Evolutionary conservation across 2,329 filamentous ascomycete genomes (phyloP).

Genomic region (Fusarium sp.): DNA sequence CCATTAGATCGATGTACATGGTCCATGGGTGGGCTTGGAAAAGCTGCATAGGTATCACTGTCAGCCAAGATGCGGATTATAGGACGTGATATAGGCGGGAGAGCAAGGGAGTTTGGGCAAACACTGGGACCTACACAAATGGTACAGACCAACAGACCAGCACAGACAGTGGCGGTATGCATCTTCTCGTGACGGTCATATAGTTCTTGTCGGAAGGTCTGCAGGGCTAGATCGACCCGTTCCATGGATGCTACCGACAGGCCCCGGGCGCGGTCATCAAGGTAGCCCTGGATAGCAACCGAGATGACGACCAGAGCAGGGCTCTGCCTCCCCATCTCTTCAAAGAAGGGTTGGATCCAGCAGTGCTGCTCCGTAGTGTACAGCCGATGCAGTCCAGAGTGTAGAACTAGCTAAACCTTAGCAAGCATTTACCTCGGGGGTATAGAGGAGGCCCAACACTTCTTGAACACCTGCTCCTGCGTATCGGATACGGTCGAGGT

Average conservation of each 20-base stretch:
- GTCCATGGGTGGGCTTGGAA: constrained; percentile 40
- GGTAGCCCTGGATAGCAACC: constrained; percentile 38
- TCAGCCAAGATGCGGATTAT: not conserved
- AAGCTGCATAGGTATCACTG: constrained; percentile 18
- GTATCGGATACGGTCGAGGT: constrained; percentile 2
- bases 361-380: constrained; percentile 39
- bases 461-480: constrained; percentile 33
- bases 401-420: constrained; percentile 32
- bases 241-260: constrained; percentile 42
- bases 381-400: constrained; percentile 32
- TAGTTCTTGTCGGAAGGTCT: constrained; percentile 40
- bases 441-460: constrained; percentile 24
- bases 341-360: constrained; percentile 41
- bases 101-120: not conserved
- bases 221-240: constrained; percentile 32
- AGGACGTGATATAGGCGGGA: not conserved
- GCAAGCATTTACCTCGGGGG: not conserved
- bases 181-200: constrained; percentile 29
- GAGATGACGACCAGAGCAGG: constrained; percentile 36
- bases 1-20: constrained; percentile 40
- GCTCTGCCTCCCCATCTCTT: constrained; percentile 40
- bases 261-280: constrained; percentile 30
- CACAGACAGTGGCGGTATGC: constrained; percentile 34
- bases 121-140: constrained; percentile 32
- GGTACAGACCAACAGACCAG: constrained; percentile 38